Evolutionary conservation across 176 grass and related monocot genomes (phyloP), one percentile per base, ranked within the genome.

Genomic region (Puccinellia tenuiflora): DNA sequence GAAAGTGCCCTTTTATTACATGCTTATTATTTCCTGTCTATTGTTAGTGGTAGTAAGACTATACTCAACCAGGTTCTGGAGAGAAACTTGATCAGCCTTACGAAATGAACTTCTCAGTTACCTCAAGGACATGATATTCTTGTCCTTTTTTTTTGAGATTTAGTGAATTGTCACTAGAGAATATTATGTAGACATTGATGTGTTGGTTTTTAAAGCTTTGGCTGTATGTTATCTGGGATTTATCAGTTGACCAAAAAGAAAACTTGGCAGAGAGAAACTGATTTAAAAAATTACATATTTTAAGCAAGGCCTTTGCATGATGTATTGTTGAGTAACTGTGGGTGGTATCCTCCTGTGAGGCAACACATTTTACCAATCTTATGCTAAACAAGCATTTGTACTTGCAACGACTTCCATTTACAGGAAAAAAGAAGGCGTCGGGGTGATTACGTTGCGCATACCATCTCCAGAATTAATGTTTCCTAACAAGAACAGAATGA

Each of bases 21-120:
- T 51, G 50, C 60, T 87, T 68, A 30, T 87, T 68, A 5, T 28
- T 75, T 77, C 31, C 12, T 72, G 50, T 43, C 67, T 43, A 9
- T 52, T 38, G 1, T 37, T 16, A 82, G 22, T 57, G 28, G 33
- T 48, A 20, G 45, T 50, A 87, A 38, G 3, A 53, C 33, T 55
- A 26, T 0, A 66, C 63, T 38, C 17, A 75, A 56, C 35, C 21
- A 53, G 6, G 24, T 55, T 28, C 39, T 26, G 21, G 4, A 13
- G 9, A 1, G 22, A 17, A 39, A 48, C 38, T 55, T 31, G 16
- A 21, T 35, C 26, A 31, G 66, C 7, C 29, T 52, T 79, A 16
- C 6, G 15, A 63, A 0, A 65, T 65, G 15, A 65, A 65, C 20
- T 9, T 65, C 62, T 10, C 37, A 22, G 1, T 65, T 65, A 48